Evolutionary conservation across 768 basidiomycete species (phyloP).

Genomic region (Suillus alpinus): DNA sequence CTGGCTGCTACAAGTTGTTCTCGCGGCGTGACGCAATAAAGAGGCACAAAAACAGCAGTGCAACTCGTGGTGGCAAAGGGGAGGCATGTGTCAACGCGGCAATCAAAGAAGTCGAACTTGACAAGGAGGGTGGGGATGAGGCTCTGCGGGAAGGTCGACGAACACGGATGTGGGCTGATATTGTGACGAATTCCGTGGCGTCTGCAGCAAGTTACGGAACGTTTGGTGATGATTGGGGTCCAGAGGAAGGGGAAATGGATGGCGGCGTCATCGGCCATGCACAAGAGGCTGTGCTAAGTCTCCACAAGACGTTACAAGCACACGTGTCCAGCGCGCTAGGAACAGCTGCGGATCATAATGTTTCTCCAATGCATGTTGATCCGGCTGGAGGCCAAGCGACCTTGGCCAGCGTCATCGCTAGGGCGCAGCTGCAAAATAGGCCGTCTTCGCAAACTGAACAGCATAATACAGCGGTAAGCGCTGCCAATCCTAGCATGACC

Average conservation of each 20-base stretch:
- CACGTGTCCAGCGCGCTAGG: constrained; percentile 59
- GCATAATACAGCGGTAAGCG: constrained; percentile 5
- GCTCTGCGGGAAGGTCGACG: constrained; percentile 54
- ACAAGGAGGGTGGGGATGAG: constrained; percentile 35
- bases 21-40: constrained; percentile 79
- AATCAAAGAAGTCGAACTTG: constrained; percentile 57
- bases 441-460: constrained; percentile 17
- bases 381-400: constrained; percentile 61
- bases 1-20: constrained; percentile 71
- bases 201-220: constrained; percentile 8
- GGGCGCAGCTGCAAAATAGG: constrained; percentile 56
- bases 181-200: constrained; percentile 37
- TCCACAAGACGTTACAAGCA: constrained; percentile 55
- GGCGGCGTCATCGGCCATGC: constrained; percentile 44
- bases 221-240: constrained; percentile 22
- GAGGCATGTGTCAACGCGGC: constrained; percentile 55
- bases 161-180: constrained; percentile 63
- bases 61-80: constrained; percentile 47
- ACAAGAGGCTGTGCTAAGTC: constrained; percentile 49
- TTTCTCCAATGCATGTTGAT: constrained; percentile 35
- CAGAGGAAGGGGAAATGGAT: constrained; percentile 65
- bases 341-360: constrained; percentile 23
- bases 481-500: constrained; percentile 6
- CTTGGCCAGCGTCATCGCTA: constrained; percentile 68
- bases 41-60: constrained; percentile 65